Evolutionary conservation across 2,329 filamentous ascomycete species (phyloP), one percentile per base, ranked within the genome.

Genomic region (Phyllosticta citribraziliensis): DNA sequence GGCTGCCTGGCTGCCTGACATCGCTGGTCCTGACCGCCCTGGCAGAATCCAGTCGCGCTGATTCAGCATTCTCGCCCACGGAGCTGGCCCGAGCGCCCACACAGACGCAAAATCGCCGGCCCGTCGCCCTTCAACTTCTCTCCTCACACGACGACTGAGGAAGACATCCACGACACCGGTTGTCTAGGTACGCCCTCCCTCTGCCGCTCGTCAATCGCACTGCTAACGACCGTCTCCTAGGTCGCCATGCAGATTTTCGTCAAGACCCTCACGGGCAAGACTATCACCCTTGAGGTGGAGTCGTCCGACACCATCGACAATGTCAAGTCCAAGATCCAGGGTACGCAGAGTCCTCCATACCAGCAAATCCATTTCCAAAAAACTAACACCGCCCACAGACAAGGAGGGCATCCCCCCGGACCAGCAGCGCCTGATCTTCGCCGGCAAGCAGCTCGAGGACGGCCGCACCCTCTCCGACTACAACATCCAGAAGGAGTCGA

Each of bases 401-500:
- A 99, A 97, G 89, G 94, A 99, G 84, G 93, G 94, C 71, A 99
- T 99, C 70, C 94, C 94, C 76, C 93, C 94, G 56, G 94, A 97
- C 84, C 94, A 97, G 81, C 94, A 99, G 84, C 93, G 94, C 78
- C 82, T 99, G 79, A 99, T 99, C 87, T 99, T 97, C 81, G 94
- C 94, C 75, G 94, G 94, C 79, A 99, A 99, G 88, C 94, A 99
- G 85, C 92, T 99, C 76, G 94, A 97, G 84, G 94, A 99, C 76
- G 94, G 94, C 79, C 93, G 94, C 75, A 97, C 94, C 73, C 91
- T 99, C 70, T 94, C 89, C 76, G 94, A 99, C 84, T 99, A 99
- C 90, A 99, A 97, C 88, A 97, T 99, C 85, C 94, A 99, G 88
- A 99, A 99, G 88, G 93, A 97, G 87, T 92, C 87, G 71, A 99